Evolutionary conservation across 2,329 filamentous ascomycete species (phyloP).

Genomic region (Phialocephala sp.): DNA sequence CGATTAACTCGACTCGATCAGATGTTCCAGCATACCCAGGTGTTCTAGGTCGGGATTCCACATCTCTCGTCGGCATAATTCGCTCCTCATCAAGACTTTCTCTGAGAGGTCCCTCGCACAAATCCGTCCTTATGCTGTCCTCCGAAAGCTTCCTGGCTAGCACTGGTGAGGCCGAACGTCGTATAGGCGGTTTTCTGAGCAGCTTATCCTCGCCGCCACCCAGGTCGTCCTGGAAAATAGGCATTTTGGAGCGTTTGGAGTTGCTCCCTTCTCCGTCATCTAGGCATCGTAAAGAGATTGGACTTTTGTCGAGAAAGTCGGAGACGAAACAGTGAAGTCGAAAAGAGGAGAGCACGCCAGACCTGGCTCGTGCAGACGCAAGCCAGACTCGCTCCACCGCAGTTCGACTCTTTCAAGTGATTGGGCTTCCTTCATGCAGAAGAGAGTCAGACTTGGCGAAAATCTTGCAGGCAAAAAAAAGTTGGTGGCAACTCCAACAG

Average conservation of each 20-base stretch:
- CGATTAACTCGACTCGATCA: conserved; percentile 80
- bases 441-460: not conserved
- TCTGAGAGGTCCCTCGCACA: conserved; percentile 62
- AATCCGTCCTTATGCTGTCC: conserved; percentile 64
- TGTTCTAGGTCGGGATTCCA: conserved; percentile 29
- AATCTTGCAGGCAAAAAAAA: conserved; percentile 8
- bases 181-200: conserved; percentile 30
- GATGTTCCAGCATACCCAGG: conserved; percentile 41
- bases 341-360: conserved; percentile 31
- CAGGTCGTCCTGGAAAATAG: conserved; percentile 62
- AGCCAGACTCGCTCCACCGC: conserved; percentile 21
- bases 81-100: conserved; percentile 33
- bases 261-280: conserved; percentile 31
- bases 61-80: conserved; percentile 17
- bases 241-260: conserved; percentile 51
- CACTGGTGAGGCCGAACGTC: conserved; percentile 36
- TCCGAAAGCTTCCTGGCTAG: conserved; percentile 55
- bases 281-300: conserved; percentile 30
- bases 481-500: not conserved
- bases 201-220: conserved; percentile 42
- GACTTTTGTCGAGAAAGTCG: conserved; percentile 9
- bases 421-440: conserved; percentile 20
- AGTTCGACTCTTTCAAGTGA: conserved; percentile 22
- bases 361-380: conserved; percentile 26
- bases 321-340: conserved; percentile 21